Conservation (phyloP, 2,329 filamentous ascomycete genomes). For the Botrytis squamosa region DNA sequence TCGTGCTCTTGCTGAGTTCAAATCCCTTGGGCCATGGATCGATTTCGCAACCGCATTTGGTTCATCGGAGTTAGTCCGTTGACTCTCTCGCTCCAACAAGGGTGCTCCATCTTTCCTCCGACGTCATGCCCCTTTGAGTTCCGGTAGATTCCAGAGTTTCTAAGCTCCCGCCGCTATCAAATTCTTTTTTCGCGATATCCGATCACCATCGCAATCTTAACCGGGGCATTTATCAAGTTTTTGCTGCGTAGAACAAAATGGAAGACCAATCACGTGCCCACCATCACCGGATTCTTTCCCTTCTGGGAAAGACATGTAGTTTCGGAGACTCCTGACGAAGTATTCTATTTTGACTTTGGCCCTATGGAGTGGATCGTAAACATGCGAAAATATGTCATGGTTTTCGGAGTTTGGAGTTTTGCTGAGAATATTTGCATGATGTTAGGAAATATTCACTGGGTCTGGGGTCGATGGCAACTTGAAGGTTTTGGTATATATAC, state of each 20-base stretch:
- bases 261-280: neutral
- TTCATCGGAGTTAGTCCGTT: conserved; percentile 5
- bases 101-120: neutral
- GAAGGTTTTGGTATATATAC: conserved; percentile 8
- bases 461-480: neutral
- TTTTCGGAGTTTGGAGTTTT: conserved; percentile 11
- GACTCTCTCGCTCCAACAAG: neutral
- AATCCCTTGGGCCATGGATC: neutral
- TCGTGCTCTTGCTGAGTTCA: neutral
- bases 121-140: conserved; percentile 8
- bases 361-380: conserved; percentile 10
- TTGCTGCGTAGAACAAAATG: neutral
- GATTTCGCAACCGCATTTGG: neutral
- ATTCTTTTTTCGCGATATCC: neutral
- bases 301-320: neutral
- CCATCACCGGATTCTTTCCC: neutral
- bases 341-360: neutral
- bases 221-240: neutral
- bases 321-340: neutral
- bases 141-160: neutral
- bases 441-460: neutral
- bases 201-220: neutral
- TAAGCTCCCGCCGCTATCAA: conserved; percentile 1
- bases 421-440: conserved; percentile 9
- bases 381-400: neutral